Evolutionary conservation across 345 rosid species (phyloP).

Genomic region (Dovyalis caffra): DNA sequence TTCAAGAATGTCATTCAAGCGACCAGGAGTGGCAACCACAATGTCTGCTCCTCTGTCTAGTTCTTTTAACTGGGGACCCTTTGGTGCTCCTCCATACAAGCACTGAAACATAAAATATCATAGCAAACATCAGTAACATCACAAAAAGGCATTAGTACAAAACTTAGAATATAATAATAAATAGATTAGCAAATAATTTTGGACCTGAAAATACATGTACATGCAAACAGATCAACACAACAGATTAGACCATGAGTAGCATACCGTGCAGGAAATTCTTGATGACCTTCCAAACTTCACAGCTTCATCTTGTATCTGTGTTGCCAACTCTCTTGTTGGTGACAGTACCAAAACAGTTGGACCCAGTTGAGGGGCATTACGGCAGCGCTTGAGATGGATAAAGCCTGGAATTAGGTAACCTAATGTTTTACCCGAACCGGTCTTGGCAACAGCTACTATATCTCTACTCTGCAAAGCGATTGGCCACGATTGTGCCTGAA

Average conservation of each 20-base stretch:
- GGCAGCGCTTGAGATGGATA: constrained; percentile 66
- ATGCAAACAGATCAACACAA: too few species aligned
- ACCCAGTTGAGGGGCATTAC: constrained; percentile 71
- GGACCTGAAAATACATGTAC: not conserved
- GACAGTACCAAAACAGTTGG: constrained; percentile 90
- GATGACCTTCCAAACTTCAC: constrained; percentile 90
- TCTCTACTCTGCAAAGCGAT: constrained; percentile 86
- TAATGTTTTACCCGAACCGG: constrained; percentile 96
- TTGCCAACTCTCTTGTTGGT: constrained; percentile 97
- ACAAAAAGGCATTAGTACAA: not conserved
- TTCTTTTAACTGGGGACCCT: constrained; percentile 91
- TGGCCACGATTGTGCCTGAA: constrained; percentile 99
- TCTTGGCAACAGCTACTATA: constrained; percentile 94
- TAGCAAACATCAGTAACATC: constrained; percentile 13
- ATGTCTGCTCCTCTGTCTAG: constrained; percentile 88
- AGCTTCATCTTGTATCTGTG: constrained; percentile 94
- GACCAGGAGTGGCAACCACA: constrained; percentile 98
- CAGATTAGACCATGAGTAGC: constrained; percentile 16
- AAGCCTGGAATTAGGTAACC: constrained; percentile 93
- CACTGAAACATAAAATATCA: constrained; percentile 46
- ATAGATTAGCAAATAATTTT: not conserved
- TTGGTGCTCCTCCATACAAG: constrained; percentile 97
- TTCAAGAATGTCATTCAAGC: constrained; percentile 94
- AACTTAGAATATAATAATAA: not conserved
- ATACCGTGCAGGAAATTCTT: constrained; percentile 80